These are phyloP conservation scores for Lentinula sp. DNA, from an alignment of 768 basidiomycete genomes.

Conservation along the genomic window DNA sequence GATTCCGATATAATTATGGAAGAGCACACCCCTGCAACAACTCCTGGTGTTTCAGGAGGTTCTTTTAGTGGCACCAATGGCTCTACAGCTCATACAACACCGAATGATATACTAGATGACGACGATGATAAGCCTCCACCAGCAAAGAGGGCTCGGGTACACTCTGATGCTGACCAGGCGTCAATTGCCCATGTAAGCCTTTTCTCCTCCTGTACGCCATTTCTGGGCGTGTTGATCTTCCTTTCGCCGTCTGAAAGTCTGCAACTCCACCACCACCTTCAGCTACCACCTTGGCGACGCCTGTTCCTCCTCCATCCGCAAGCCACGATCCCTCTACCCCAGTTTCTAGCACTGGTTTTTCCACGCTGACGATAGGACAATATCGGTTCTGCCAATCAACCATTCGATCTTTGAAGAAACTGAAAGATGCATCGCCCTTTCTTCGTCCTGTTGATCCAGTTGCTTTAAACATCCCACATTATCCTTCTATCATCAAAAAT, in stretches of 20 bases:
- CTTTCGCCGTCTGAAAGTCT: constrained; percentile 40
- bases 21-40: constrained; percentile 31
- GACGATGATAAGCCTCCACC: constrained; percentile 70
- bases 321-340: constrained; percentile 16
- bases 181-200: constrained; percentile 67
- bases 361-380: constrained; percentile 61
- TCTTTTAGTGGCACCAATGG: constrained; percentile 35
- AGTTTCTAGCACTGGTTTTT: constrained; percentile 18
- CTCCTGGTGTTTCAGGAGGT: constrained; percentile 25
- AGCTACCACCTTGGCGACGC: constrained; percentile 29
- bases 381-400: constrained; percentile 75
- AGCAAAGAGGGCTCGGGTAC: constrained; percentile 73
- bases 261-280: constrained; percentile 72
- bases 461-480: constrained; percentile 81
- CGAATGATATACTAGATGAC: constrained; percentile 32
- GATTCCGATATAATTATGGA: constrained; percentile 37
- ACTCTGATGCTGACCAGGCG: constrained; percentile 72
- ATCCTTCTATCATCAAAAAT: constrained; percentile 75
- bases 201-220: constrained; percentile 35
- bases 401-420: constrained; percentile 77
- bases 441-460: constrained; percentile 84
- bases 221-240: constrained; percentile 2
- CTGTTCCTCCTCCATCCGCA: constrained; percentile 25
- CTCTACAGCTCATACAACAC: constrained; percentile 25
- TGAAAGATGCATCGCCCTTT: constrained; percentile 81